Conservation (phyloP, 345 rosid genomes). For the Melastoma malabathricum region DNA sequence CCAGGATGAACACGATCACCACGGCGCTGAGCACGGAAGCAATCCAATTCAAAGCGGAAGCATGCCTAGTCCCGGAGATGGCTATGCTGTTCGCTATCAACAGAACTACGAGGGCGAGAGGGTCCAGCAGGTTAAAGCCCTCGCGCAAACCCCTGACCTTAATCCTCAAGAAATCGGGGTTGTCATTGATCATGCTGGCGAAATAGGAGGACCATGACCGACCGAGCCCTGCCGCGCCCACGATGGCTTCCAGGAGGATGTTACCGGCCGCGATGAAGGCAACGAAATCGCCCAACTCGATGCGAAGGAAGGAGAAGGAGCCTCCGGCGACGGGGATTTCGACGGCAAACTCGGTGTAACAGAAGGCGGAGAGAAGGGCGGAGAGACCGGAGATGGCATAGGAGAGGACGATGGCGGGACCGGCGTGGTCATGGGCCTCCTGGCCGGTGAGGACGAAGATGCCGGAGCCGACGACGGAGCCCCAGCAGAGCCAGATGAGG, state of each 20-base stretch:
- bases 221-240: slow-evolving; percentile 83
- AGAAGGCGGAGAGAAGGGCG: slow-evolving; percentile 71
- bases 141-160: slow-evolving; percentile 35
- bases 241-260: slow-evolving; percentile 67
- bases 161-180: slow-evolving; percentile 49
- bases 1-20: slow-evolving; percentile 42
- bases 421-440: slow-evolving; percentile 55
- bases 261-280: slow-evolving; percentile 86
- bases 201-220: slow-evolving; percentile 86
- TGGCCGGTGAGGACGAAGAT: slow-evolving; percentile 86
- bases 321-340: slow-evolving; percentile 90
- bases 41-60: slow-evolving; percentile 63
- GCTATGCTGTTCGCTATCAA: slow-evolving; percentile 64
- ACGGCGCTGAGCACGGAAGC: slow-evolving; percentile 34
- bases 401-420: slow-evolving; percentile 70
- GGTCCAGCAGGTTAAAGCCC: slow-evolving; percentile 80
- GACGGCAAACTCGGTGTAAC: slow-evolving; percentile 76
- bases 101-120: slow-evolving; percentile 54
- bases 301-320: slow-evolving; percentile 64
- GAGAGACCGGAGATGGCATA: slow-evolving; percentile 70
- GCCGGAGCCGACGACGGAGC: slow-evolving; percentile 89
- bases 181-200: slow-evolving; percentile 54
- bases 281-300: slow-evolving; percentile 74
- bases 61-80: slow-evolving; percentile 61
- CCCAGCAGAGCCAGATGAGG: slow-evolving; percentile 84